phyloP scores from a whole-genome alignment of 345 rosid genomes.

The Passiflora organensis region DNA sequence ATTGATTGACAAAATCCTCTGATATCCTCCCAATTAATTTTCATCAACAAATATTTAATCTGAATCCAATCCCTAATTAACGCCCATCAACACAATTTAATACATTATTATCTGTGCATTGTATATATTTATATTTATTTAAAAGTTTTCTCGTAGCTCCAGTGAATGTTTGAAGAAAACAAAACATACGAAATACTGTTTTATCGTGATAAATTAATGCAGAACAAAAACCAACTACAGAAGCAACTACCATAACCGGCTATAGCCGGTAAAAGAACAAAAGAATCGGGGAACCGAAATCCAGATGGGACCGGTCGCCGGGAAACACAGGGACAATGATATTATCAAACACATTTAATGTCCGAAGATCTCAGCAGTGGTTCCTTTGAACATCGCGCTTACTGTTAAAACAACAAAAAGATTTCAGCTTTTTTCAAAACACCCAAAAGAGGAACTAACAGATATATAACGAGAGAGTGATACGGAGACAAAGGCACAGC shows the following conservation, averaged over 20 bases:
- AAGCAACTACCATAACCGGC: slow-evolving; percentile 10
- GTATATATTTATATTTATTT: background rate
- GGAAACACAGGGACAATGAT: slow-evolving; percentile 19
- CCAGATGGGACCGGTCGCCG: slow-evolving; percentile 21
- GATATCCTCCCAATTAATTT: background rate
- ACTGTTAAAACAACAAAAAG: background rate
- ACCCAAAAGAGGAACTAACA: background rate
- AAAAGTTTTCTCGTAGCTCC: no score
- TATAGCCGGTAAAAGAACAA: slow-evolving; percentile 7
- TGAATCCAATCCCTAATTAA: slow-evolving; percentile 6
- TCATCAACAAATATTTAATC: background rate
- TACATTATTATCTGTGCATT: background rate
- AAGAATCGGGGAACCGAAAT: background rate
- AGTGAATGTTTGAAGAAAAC: no score
- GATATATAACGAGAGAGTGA: background rate
- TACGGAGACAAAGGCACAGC: slow-evolving; percentile 1
- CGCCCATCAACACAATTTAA: slow-evolving; percentile 9
- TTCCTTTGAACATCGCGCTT: slow-evolving; percentile 1
- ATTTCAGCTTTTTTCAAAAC: background rate
- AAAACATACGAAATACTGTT: background rate
- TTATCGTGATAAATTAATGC: background rate
- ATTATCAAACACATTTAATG: slow-evolving; percentile 10
- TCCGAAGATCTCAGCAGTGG: slow-evolving; percentile 11
- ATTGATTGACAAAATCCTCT: background rate
- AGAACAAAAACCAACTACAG: background rate